These are phyloP conservation scores for Russula abietina DNA, from an alignment of 768 basidiomycete species.

Conservation along the genomic window DNA sequence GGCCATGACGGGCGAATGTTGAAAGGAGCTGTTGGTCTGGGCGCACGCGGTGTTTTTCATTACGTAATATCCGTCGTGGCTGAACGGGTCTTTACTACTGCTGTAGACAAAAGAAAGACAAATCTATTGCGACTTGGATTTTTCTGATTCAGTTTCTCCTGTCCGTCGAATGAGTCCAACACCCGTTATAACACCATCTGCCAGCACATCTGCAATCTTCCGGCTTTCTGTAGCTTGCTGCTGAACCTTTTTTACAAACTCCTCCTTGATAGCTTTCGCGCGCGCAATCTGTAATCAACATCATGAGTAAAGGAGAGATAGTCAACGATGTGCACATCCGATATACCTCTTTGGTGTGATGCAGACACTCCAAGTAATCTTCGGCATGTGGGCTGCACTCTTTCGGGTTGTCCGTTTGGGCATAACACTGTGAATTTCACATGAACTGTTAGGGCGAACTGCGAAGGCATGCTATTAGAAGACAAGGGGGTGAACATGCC, in stretches of 20 bases:
- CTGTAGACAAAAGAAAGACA: neutral
- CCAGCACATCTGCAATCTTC: conserved; percentile 63
- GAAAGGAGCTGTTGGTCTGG: neutral
- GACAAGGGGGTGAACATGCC: conserved; percentile 33
- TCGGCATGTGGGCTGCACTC: conserved; percentile 67
- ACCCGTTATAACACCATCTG: conserved; percentile 67
- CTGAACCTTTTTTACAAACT: conserved; percentile 62
- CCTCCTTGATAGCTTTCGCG: conserved; percentile 63
- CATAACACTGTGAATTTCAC: conserved; percentile 64
- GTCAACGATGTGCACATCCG: neutral
- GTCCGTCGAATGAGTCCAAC: conserved; percentile 68
- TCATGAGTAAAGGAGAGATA: neutral
- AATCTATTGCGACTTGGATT: conserved; percentile 13
- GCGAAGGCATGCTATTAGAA: neutral
- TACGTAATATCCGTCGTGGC: too few species aligned
- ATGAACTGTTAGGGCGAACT: neutral
- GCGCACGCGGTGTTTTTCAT: too few species aligned
- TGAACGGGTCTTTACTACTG: too few species aligned
- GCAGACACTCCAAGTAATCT: conserved; percentile 90
- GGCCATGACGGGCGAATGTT: conserved; percentile 8
- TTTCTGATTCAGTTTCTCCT: conserved; percentile 5
- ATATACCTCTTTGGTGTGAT: conserved; percentile 81
- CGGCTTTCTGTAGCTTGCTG: conserved; percentile 62
- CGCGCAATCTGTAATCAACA: conserved; percentile 45
- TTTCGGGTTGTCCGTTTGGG: conserved; percentile 64